Conservation (phyloP, 2,329 filamentous ascomycete genomes). For the Cordyceps sp. region DNA sequence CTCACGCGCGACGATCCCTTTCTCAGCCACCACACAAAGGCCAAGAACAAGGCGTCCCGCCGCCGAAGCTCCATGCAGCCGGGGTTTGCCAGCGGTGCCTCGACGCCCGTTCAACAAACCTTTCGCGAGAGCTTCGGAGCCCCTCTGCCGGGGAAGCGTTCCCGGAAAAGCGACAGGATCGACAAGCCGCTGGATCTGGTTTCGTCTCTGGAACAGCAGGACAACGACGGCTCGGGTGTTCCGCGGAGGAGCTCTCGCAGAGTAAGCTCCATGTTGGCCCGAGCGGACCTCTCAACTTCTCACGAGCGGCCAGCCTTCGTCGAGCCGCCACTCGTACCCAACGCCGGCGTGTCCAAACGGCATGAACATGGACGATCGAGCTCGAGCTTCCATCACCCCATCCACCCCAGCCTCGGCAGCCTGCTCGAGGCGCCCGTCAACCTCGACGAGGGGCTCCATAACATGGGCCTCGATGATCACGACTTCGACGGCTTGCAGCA, state of each 20-base stretch:
- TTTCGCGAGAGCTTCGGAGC: constrained; percentile 64
- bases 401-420: constrained; percentile 39
- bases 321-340: constrained; percentile 36
- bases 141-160: constrained; percentile 33
- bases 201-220: constrained; percentile 51
- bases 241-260: constrained; percentile 51
- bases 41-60: constrained; percentile 28
- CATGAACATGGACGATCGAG: constrained; percentile 33
- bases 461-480: constrained; percentile 57
- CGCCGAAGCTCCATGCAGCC: constrained; percentile 50
- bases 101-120: constrained; percentile 56
- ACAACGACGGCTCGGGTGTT: constrained; percentile 35
- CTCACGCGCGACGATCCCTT: constrained; percentile 48
- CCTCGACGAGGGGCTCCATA: constrained; percentile 56
- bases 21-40: constrained; percentile 26
- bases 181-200: constrained; percentile 45
- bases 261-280: constrained; percentile 79
- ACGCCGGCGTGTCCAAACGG: constrained; percentile 34
- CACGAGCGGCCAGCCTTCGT: constrained; percentile 69
- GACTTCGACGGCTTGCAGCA: constrained; percentile 54
- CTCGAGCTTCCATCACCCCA: constrained; percentile 25
- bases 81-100: constrained; percentile 54
- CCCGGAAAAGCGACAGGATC: constrained; percentile 31
- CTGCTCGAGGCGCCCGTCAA: constrained; percentile 52
- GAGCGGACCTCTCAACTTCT: constrained; percentile 72